Evolutionary conservation across 2,329 filamentous ascomycete species (phyloP).

Genomic region (Ophiocordyceps camponoti-leonardi): DNA sequence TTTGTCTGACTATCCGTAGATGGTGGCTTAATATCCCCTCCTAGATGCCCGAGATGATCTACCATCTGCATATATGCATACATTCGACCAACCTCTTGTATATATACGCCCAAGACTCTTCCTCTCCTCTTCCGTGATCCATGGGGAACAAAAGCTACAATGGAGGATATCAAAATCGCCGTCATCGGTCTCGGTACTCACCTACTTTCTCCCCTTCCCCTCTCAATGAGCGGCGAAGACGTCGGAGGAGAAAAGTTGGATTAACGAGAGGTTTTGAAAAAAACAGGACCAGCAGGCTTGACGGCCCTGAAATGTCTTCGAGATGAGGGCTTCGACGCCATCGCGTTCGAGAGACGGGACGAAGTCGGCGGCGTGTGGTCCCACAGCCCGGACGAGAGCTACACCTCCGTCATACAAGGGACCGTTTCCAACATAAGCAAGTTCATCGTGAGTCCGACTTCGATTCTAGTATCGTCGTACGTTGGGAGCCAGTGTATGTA

Average conservation of each 20-base stretch:
- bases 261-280: too few species aligned
- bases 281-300: conserved; percentile 1
- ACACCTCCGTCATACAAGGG: conserved; percentile 1
- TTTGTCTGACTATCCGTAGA: too few species aligned
- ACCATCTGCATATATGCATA: too few species aligned
- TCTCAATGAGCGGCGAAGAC: not conserved
- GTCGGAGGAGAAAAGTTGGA: too few species aligned
- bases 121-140: too few species aligned
- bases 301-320: conserved; percentile 17
- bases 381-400: not conserved
- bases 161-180: conserved; percentile 5
- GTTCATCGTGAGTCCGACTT: conserved; percentile 1
- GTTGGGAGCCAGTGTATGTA: not conserved
- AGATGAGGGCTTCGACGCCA: conserved; percentile 25
- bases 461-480: too few species aligned
- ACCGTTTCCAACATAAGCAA: conserved; percentile 3
- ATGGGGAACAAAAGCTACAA: not conserved
- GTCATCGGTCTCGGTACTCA: conserved; percentile 12
- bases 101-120: too few species aligned
- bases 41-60: too few species aligned
- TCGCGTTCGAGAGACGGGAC: conserved; percentile 22
- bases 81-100: too few species aligned
- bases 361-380: conserved; percentile 25
- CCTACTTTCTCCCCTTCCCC: not conserved
- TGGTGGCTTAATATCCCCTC: too few species aligned